Percentiles rank a stretch among this genome's conserved stretches.
These are phyloP conservation scores for Zopfia rhizophila DNA, from an alignment of 2,329 filamentous ascomycete genomes.

Conservation along the genomic window DNA sequence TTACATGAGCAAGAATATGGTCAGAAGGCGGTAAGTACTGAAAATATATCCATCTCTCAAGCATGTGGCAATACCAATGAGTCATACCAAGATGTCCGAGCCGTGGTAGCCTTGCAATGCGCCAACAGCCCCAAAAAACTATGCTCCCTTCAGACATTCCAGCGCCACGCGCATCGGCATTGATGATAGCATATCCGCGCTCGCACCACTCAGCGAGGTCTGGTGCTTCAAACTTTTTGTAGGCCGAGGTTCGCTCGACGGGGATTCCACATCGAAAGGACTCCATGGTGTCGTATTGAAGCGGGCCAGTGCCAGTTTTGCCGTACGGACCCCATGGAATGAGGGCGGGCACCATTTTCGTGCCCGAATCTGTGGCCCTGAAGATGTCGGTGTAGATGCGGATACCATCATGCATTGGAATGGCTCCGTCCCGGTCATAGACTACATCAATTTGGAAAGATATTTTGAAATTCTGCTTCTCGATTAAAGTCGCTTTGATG, in stretches of 20 bases:
- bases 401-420: slow-evolving; percentile 55
- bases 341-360: slow-evolving; percentile 55
- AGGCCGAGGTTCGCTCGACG: slow-evolving; percentile 43
- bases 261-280: slow-evolving; percentile 54
- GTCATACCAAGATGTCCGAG: too few species aligned
- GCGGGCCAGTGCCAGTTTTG: too few species aligned
- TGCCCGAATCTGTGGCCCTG: slow-evolving; percentile 47
- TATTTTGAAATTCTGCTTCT: too few species aligned
- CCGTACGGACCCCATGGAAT: slow-evolving; percentile 59
- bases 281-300: slow-evolving; percentile 54
- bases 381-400: slow-evolving; percentile 59
- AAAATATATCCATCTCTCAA: too few species aligned
- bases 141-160: slow-evolving; percentile 48
- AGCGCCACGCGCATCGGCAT: slow-evolving; percentile 43
- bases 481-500: too few species aligned
- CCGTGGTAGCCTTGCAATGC: too few species aligned
- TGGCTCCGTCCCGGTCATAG: slow-evolving; percentile 60
- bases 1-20: too few species aligned
- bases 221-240: slow-evolving; percentile 57
- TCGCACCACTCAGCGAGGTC: slow-evolving; percentile 52
- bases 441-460: too few species aligned
- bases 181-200: slow-evolving; percentile 48
- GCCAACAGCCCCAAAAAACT: too few species aligned
- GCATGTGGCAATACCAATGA: too few species aligned
- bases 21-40: too few species aligned